Percentiles rank a stretch among this genome's conserved stretches.
Conservation (phyloP, 495 filamentous ascomycete species). For the Penicillium soppii region DNA sequence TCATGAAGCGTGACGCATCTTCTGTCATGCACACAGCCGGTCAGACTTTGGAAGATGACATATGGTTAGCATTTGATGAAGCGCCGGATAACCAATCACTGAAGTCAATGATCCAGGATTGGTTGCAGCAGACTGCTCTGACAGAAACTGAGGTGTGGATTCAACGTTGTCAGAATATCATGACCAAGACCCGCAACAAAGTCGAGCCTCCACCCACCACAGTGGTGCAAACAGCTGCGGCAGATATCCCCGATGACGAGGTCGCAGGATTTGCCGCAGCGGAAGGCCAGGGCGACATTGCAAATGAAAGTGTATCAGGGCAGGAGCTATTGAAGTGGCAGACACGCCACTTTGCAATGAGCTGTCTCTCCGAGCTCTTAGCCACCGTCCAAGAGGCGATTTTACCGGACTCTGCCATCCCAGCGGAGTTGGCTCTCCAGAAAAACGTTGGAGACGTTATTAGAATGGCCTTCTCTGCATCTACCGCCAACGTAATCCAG, state of each 20-base stretch:
- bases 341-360: slow-evolving; percentile 91
- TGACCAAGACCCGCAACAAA: slow-evolving; percentile 79
- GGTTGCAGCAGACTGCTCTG: slow-evolving; percentile 84
- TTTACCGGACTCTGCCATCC: slow-evolving; percentile 64
- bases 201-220: slow-evolving; percentile 46
- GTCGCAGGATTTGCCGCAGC: slow-evolving; percentile 87
- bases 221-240: slow-evolving; percentile 49
- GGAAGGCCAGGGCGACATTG: slow-evolving; percentile 61
- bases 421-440: slow-evolving; percentile 73
- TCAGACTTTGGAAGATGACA: slow-evolving; percentile 78
- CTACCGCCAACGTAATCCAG: slow-evolving; percentile 88
- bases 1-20: slow-evolving; percentile 89
- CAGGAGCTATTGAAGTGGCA: slow-evolving; percentile 95
- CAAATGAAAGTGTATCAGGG: slow-evolving; percentile 57
- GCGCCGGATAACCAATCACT: slow-evolving; percentile 73
- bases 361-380: slow-evolving; percentile 83
- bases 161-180: slow-evolving; percentile 78
- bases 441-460: slow-evolving; percentile 89
- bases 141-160: slow-evolving; percentile 80
- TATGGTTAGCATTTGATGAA: slow-evolving; percentile 85
- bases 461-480: slow-evolving; percentile 95
- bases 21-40: slow-evolving; percentile 72
- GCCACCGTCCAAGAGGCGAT: slow-evolving; percentile 71
- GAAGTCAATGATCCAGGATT: slow-evolving; percentile 80
- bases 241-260: slow-evolving; percentile 92